Evolutionary conservation across 2,329 filamentous ascomycete genomes (phyloP), one percentile per base, ranked within the genome.

Genomic region (Nemania serpens): DNA sequence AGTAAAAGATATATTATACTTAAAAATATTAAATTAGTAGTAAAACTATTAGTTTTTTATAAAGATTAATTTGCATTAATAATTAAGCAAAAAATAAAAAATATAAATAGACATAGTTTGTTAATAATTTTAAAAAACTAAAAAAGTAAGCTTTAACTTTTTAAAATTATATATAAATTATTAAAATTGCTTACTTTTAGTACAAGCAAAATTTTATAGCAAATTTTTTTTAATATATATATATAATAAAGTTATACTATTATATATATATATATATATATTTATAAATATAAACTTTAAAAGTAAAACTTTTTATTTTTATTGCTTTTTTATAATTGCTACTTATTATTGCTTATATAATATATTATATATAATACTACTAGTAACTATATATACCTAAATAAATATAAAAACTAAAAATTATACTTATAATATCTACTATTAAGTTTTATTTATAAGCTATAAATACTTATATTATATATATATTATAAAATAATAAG

Each of bases 131-230:
- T 7, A 7, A 29, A 29, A 29, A 4, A 29, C 7, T 29, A 29
- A 29, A 29, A 29, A 29, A 29, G 7, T 29, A 29, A 4, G 25
- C 25, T 29, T 47, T 17, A 47, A 47, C 29, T 17, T 34, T 47
- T 17, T 47, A 47, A 47, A 47, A 47, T 47, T 34, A 10, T 47
- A 47, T 47, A 47, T 47, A 47, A 47, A 47, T 46, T 29, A 25
- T 46, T 25, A 33, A 17, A 33, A 33, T 6, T 47, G 1, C 17
- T 34, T 5, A n/a, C 17, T 47, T 47, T 47, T 47, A 17, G 17
- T 11, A 34, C 9, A 33, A 17, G n/a, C 5, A 17, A 10, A 33
- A 11, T 47, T 47, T 47, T 47, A 47, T 41, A 41, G 5, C n/a
- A 41, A n/a, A 41, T n/a, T 34, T 25, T 17, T 34, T 47, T 17